Base-by-base conservation (phyloP, 306 rosid genomes). In the Pterocarpus macrocarpus region DNA sequence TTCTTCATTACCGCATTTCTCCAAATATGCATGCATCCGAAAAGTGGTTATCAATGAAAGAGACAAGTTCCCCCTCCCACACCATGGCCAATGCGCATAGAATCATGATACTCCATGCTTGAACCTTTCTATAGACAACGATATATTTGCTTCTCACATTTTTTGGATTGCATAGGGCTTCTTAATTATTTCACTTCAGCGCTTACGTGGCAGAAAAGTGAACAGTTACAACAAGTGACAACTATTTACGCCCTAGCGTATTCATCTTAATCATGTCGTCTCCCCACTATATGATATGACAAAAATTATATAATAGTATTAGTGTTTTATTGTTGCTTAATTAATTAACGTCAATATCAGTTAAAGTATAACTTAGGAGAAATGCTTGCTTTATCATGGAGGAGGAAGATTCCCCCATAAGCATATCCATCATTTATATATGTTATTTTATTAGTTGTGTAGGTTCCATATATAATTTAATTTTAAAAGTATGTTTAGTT, bases 261-360 rank as follows among this genome's bases (percentile, higher is more conserved):
- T 12, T 7, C 44, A 30, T 61, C n/a, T 76, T 28, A 43, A 70
- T 77, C 64, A 71, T 63, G 3, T 28, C 41, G 66, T 50, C 30
- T 44, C 73, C 85, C 83, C 32, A 28, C 14, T 59, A 17, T 47
- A 44, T 45, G 81, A 78, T n/a, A 8, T 63, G 84, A 82, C 73
- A 62, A 50, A 53, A 78, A 73, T 66, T 22, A 62, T 81, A 61
- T 74, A 75, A 3, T 66, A 73, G 0, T 16, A 61, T 22, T 22
- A 69, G 58, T 53, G 63, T 50, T 50, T 2, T 17, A 12, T 47
- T 13, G 15, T 13, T 52, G 15, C 52, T 45, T 69, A 64, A 43
- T 64, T 50, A 50, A 34, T 3, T n/a, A 15, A 17, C 57, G 30
- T 43, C 74, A 66, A 65, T 11, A 5, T 15, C 57, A 5, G 13